Evolutionary conservation across 108 stramenopile species (phyloP), one percentile per base, ranked within the genome.

Genomic region (Nitzschia sp.): DNA sequence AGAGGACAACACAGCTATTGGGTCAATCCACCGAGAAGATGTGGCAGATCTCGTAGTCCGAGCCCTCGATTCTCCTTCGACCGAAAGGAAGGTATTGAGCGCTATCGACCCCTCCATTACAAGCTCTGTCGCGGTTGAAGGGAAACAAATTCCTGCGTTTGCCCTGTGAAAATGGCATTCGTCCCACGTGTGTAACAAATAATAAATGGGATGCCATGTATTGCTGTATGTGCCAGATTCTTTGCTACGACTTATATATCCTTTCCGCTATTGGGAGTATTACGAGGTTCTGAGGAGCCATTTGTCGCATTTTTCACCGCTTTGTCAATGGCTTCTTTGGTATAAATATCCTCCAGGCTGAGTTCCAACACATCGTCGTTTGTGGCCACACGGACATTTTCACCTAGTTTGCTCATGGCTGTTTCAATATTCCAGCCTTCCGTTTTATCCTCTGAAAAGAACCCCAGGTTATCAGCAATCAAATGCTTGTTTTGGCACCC

Each of bases 401-500:
- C 83, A 41, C 89, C 86, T 54, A 80, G 54, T 58, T 72, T 74
- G 17, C 68, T 53, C 58, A 89, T 63, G n/a, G 70, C 63, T 33
- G 57, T 86, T 65, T 92, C 81, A n/a, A 94, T 77, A 70, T 90
- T 88, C 85, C 85, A 94, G 4, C 83, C 80, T 13, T 81, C 80
- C 2, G 68, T 80, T 25, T 81, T 74, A 13, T 75, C 80, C 9
- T 68, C 73, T 11, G 44, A 23, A 31, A 72, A 78, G 25, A 46
- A 69, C 23, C 75, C 97, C 28, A 99, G 72, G 28, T 93, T 68
- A 75, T 99, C 99, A 0, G 99, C 97, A 65, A 99, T 97, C 46
- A 99, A 78, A 81, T 99, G 99, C 23, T 85, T 54, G 66, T 96
- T 97, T 52, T 90, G 41, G 73, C 97, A 99, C 15, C 89, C 90